Evolutionary conservation across 805 yeast genomes (phyloP).

Genomic region (Pichia heedii): DNA sequence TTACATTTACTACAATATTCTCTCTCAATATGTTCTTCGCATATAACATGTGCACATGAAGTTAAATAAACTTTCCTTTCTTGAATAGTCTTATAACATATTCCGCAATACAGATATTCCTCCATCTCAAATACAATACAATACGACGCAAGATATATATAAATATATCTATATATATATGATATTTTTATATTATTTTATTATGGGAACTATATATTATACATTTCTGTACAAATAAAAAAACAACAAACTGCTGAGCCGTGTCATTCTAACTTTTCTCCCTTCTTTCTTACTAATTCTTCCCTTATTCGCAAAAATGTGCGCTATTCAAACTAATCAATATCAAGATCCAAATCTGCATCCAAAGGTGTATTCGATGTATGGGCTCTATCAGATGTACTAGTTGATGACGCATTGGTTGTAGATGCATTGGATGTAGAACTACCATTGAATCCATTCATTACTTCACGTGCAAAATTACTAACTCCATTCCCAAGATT

Average conservation of each 20-base stretch:
- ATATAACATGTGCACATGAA: conserved; percentile 8
- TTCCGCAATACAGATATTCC: conserved; percentile 5
- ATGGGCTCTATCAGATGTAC: too few species aligned
- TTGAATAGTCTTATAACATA: background rate
- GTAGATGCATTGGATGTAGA: background rate
- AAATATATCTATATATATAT: too few species aligned
- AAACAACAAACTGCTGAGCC: background rate
- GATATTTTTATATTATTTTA: too few species aligned
- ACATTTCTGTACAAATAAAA: too few species aligned
- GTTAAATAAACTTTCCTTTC: background rate
- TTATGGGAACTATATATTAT: too few species aligned
- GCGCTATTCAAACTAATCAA: too few species aligned
- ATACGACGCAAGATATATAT: too few species aligned
- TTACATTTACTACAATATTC: conserved; percentile 1
- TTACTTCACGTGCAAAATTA: too few species aligned
- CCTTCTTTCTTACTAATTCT: too few species aligned
- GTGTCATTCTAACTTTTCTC: background rate
- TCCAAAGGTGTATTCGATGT: background rate
- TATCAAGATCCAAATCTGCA: conserved; percentile 7
- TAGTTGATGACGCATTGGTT: too few species aligned
- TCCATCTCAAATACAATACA: background rate
- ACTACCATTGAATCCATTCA: background rate
- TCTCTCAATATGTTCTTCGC: conserved; percentile 1
- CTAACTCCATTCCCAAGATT: too few species aligned
- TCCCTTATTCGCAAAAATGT: too few species aligned